Percentiles rank a stretch among this genome's conserved stretches.
These are phyloP conservation scores for Venturia nashicola DNA, from an alignment of 2,329 filamentous ascomycete genomes.

Conservation along the genomic window DNA sequence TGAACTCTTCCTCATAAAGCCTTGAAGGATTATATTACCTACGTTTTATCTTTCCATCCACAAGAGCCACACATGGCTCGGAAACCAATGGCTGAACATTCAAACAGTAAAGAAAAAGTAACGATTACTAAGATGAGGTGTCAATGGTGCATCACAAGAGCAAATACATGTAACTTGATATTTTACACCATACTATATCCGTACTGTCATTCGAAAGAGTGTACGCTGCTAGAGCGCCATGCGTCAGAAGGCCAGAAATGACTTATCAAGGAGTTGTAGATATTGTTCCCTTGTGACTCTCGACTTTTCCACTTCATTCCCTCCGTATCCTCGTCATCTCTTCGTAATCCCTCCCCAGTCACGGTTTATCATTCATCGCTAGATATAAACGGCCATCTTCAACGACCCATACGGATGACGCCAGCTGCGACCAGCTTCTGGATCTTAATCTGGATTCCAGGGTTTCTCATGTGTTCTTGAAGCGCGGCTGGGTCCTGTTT, in stretches of 20 bases:
- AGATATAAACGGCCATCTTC: neutral
- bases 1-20: too few species aligned
- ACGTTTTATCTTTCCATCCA: too few species aligned
- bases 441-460: constrained; percentile 72
- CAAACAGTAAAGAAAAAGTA: too few species aligned
- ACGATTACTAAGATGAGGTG: too few species aligned
- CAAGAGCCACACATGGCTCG: too few species aligned
- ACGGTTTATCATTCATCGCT: neutral
- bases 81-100: too few species aligned
- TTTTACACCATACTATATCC: neutral
- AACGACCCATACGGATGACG: constrained; percentile 5
- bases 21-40: too few species aligned
- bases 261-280: neutral
- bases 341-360: neutral
- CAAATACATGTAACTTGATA: neutral
- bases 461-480: constrained; percentile 95
- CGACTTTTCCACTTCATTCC: neutral
- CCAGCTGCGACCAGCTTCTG: constrained; percentile 90
- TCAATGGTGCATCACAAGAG: too few species aligned
- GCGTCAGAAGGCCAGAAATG: neutral
- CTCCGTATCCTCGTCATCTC: neutral
- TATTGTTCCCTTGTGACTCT: neutral
- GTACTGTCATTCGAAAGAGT: neutral
- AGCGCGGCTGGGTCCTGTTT: constrained; percentile 86
- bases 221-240: neutral